A percentile compares a stretch with the other conserved stretches of the same genome.
Evolutionary conservation across 371 early-diverging fungal species (phyloP).

Genomic region (Lichtheimia ornata): DNA sequence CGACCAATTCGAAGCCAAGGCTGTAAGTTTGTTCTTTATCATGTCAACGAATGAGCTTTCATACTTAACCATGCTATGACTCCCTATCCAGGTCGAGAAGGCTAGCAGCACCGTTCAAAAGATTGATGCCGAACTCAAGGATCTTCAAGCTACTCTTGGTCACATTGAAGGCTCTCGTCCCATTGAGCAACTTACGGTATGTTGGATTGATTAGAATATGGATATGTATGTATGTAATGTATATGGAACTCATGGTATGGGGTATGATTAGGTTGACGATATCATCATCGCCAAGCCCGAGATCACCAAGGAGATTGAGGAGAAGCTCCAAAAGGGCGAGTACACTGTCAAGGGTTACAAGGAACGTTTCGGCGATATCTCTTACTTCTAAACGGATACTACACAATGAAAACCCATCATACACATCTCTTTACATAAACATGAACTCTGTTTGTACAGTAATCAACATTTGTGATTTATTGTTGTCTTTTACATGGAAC

Average conservation of each 20-base stretch:
- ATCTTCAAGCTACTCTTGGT: constrained; percentile 85
- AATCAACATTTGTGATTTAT: neutral
- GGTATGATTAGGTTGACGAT: constrained; percentile 79
- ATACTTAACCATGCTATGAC: neutral
- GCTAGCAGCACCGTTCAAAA: constrained; percentile 86
- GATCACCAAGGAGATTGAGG: constrained; percentile 83
- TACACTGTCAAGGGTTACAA: constrained; percentile 94
- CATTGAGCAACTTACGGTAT: constrained; percentile 90
- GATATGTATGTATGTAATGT: neutral
- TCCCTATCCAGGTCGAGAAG: constrained; percentile 75
- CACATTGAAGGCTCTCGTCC: constrained; percentile 96
- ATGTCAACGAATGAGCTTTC: neutral
- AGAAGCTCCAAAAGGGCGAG: constrained; percentile 88
- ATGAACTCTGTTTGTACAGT: neutral
- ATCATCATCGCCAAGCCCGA: constrained; percentile 93
- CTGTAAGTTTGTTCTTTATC: constrained; percentile 60
- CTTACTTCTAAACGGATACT: constrained; percentile 64
- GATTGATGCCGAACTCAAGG: constrained; percentile 84
- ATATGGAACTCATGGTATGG: neutral
- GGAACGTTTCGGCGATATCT: constrained; percentile 85
- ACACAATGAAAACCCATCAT: too few relatives aligned
- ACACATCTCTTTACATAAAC: too few relatives aligned
- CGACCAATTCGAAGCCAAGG: constrained; percentile 85
- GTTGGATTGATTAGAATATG: neutral
- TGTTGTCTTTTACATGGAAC: constrained; percentile 32